A percentile compares a stretch with the other conserved stretches of the same genome.
phyloP scores from a whole-genome alignment of 1,284 basidiomycete species.

The Trichosporon coremiiforme region DNA sequence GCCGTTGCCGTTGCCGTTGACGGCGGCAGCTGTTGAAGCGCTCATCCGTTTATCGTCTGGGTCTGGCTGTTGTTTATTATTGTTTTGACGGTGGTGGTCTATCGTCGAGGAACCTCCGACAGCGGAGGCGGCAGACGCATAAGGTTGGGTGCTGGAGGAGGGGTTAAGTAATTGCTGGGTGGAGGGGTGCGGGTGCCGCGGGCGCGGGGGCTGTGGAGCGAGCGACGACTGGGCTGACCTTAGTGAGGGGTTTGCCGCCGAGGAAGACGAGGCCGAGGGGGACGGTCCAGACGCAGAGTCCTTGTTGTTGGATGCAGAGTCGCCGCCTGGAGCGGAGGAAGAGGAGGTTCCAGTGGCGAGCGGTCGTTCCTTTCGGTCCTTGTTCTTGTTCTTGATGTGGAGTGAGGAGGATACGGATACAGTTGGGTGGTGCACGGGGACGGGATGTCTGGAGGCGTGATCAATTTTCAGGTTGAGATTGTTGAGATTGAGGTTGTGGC shows the following conservation, averaged over 20 bases:
- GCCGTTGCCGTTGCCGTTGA: too few species aligned
- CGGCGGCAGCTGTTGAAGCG: conserved; percentile 15
- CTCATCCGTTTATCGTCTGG: neutral
- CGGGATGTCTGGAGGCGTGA: conserved; percentile 1
- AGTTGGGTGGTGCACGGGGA: neutral
- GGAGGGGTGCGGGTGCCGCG: neutral
- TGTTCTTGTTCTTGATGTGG: neutral
- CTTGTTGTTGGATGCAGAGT: too few species aligned
- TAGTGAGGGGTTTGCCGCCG: neutral
- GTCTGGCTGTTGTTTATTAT: neutral
- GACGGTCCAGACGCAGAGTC: neutral
- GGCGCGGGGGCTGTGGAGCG: conserved; percentile 2
- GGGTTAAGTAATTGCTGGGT: conserved; percentile 13
- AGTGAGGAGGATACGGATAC: neutral
- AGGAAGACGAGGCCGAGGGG: conserved; percentile 3
- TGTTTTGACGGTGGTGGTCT: neutral
- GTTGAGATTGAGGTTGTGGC: conserved; percentile 1
- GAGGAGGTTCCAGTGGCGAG: neutral
- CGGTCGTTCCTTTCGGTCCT: neutral
- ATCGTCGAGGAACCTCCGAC: conserved; percentile 9
- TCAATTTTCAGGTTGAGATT: conserved; percentile 11
- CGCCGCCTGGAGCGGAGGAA: neutral
- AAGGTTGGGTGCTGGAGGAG: neutral
- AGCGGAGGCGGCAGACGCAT: neutral
- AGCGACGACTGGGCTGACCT: neutral